Percentiles rank a stretch among this genome's conserved stretches.
phyloP scores from a whole-genome alignment of 2,329 filamentous ascomycete species.

The Spiromastix sp. region DNA sequence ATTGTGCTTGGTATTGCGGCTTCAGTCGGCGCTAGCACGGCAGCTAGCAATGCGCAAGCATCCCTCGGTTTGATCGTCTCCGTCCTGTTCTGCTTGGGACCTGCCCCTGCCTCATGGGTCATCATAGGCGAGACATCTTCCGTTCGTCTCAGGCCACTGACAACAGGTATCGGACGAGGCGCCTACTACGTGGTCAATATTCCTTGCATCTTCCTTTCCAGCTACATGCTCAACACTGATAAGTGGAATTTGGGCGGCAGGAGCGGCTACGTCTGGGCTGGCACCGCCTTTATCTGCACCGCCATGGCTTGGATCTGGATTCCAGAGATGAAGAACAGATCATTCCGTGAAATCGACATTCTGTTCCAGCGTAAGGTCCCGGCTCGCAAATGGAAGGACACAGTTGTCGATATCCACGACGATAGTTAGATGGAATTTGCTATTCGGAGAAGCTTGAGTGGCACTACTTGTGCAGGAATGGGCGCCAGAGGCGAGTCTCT shows the following conservation, averaged over 20 bases:
- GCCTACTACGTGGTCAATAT: conserved; percentile 76
- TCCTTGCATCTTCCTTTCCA: conserved; percentile 68
- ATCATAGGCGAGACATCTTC: conserved; percentile 78
- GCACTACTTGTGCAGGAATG: too few species aligned
- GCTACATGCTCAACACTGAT: conserved; percentile 83
- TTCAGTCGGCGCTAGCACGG: conserved; percentile 65
- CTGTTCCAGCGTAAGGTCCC: conserved; percentile 65
- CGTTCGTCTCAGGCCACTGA: conserved; percentile 78
- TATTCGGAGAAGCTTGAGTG: too few species aligned
- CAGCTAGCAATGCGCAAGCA: conserved; percentile 46
- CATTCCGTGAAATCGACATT: conserved; percentile 77
- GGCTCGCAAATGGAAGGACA: conserved; percentile 55
- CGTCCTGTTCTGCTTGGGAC: conserved; percentile 75
- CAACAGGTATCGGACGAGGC: conserved; percentile 74
- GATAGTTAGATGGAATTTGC: conserved; percentile 8
- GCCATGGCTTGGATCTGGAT: conserved; percentile 73
- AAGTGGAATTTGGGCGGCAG: conserved; percentile 85
- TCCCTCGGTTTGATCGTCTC: conserved; percentile 75
- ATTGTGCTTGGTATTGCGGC: conserved; percentile 72
- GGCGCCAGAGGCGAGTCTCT: too few species aligned
- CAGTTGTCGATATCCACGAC: conserved; percentile 11
- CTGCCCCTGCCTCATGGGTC: conserved; percentile 83
- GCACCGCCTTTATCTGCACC: conserved; percentile 69
- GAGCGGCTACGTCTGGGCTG: conserved; percentile 80
- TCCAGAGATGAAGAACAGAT: conserved; percentile 68